These are phyloP conservation scores for Suhomyces wounanorum DNA, from an alignment of 1,139 yeast genomes.

Conservation along the genomic window DNA sequence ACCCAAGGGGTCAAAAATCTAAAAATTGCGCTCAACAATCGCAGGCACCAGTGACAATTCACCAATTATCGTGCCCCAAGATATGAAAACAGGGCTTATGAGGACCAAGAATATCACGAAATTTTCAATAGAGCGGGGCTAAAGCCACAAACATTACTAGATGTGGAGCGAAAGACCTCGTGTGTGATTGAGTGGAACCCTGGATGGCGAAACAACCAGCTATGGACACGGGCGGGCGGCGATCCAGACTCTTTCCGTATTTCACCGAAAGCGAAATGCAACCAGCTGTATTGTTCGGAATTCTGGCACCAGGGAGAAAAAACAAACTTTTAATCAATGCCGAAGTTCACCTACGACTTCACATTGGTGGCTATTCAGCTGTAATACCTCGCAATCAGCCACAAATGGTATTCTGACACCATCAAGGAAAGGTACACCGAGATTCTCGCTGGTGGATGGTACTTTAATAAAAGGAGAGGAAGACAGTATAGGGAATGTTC, in stretches of 20 bases:
- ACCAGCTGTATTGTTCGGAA: too few species aligned
- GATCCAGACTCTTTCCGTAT: background rate
- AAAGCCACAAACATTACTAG: background rate
- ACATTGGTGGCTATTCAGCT: too few species aligned
- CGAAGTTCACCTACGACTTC: background rate
- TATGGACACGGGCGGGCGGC: background rate
- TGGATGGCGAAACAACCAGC: background rate
- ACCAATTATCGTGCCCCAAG: background rate
- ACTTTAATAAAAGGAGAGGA: background rate
- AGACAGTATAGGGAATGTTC: background rate
- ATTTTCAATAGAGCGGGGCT: background rate
- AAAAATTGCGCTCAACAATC: background rate
- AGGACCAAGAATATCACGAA: background rate
- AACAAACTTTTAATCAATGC: too few species aligned
- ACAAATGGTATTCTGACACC: background rate
- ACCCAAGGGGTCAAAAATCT: background rate
- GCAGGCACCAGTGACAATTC: background rate
- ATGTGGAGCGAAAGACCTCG: background rate
- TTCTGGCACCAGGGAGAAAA: too few species aligned
- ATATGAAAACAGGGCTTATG: background rate
- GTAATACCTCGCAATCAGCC: background rate
- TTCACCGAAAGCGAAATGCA: background rate
- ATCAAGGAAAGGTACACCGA: background rate
- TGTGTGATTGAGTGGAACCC: background rate
- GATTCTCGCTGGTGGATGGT: background rate